Evolutionary conservation across 371 early-diverging fungal genomes (phyloP), one percentile per base, ranked within the genome.

Genomic region (Circinella umbellata): DNA sequence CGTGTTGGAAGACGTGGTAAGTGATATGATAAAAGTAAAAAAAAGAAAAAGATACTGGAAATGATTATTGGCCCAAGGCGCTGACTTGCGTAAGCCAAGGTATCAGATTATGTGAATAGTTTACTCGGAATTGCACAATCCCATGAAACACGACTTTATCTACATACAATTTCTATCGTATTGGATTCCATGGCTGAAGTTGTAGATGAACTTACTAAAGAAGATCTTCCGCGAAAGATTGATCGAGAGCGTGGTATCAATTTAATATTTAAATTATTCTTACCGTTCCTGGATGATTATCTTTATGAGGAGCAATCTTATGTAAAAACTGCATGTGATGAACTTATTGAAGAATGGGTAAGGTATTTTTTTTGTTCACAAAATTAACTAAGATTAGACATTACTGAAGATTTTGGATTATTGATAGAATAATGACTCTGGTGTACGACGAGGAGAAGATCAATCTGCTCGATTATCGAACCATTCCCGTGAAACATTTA

Each of bases 241-340:
- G 75, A 81, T 34, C 63, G 72, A 17, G 84, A 80, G 36, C 73
- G 82, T 42, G 81, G 81, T 7, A 68, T 77, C 47, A 74, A 88
- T 39, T 81, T 92, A 59, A 78, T 93, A 66, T 86, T 81, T 72
- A 89, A 88, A 61, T 81, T 92, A 27, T 89, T 92, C 73, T 84
- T 93, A 68, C 92, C 92, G 55, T 86, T 88, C 57, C 82, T 93
- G 68, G 82, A 90, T 60, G 91, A 92, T 69, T 94, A 94, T 75
- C 73, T 94, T 13, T 70, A 75, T 53, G 86, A 82, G 55, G 87
- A 87, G 73, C 61, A 76, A 18, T 42, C 71, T 7, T 77, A 77
- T 61, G 75, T 82, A n/a, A 76, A 78, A 38, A 64, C 64, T 18
- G 70, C 71, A 10, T 81, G 78, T 18, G 76, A 76, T 20, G 70